Conservation (phyloP, 805 yeast genomes). For the Lipomyces starkeyi region DNA sequence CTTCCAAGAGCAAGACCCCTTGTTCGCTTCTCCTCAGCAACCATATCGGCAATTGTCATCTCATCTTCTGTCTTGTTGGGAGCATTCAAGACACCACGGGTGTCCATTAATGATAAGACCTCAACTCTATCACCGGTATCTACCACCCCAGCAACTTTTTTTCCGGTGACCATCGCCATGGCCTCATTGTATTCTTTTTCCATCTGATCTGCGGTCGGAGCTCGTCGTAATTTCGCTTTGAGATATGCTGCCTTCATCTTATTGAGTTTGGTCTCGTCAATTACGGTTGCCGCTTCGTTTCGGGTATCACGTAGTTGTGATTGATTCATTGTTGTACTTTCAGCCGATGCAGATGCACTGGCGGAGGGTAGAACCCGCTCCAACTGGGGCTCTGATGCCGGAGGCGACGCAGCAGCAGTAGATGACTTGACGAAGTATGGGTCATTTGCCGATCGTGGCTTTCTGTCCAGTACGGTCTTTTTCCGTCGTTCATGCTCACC, state of each 20-base stretch:
- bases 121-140: constrained; percentile 19
- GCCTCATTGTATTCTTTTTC: constrained; percentile 41
- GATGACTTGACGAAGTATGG: constrained; percentile 25
- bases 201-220: constrained; percentile 40
- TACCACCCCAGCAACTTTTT: background rate
- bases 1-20: constrained; percentile 30
- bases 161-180: background rate
- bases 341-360: background rate
- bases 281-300: background rate
- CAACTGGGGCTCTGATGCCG: background rate
- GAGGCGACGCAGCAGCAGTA: background rate
- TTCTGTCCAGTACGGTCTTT: constrained; percentile 22
- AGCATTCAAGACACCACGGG: constrained; percentile 28
- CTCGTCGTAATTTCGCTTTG: constrained; percentile 47
- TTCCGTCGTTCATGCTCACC: constrained; percentile 9
- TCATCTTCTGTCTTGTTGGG: constrained; percentile 42
- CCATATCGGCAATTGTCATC: constrained; percentile 50
- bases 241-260: constrained; percentile 46
- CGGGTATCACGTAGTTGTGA: background rate
- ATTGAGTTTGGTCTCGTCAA: constrained; percentile 42
- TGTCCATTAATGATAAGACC: constrained; percentile 32
- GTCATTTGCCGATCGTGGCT: constrained; percentile 18
- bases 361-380: background rate
- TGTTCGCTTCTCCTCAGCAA: constrained; percentile 45
- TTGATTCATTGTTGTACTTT: background rate